Conservation (phyloP, 257 asterid genomes). For the Penstemon barbatus region DNA sequence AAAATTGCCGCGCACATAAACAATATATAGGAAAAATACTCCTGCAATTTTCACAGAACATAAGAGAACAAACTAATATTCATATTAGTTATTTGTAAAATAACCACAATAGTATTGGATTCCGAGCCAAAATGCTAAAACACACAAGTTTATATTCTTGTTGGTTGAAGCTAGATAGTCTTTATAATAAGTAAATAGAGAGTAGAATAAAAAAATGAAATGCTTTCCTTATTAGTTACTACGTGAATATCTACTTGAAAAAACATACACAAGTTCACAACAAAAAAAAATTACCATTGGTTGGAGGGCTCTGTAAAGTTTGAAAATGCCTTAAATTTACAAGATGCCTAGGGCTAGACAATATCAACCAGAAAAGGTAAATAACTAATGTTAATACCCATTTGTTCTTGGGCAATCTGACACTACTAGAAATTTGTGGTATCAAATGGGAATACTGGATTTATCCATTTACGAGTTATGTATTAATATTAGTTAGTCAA, state of each 20-base stretch:
- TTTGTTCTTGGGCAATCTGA: constrained; percentile 8
- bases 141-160: no score
- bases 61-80: no score
- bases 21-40: not conserved
- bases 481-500: constrained; percentile 15
- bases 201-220: no score
- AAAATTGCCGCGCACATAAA: constrained; percentile 3
- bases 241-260: no score
- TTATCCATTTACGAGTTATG: constrained; percentile 17
- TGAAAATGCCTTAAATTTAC: not conserved
- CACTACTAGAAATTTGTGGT: not conserved
- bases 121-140: no score
- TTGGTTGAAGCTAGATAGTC: no score
- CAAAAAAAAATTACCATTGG: not conserved
- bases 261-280: not conserved
- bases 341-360: not conserved
- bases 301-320: not conserved
- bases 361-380: not conserved
- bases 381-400: not conserved
- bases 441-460: not conserved
- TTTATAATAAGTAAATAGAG: no score
- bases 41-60: constrained; percentile 10
- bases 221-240: no score
- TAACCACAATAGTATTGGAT: no score
- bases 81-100: no score